These are phyloP conservation scores for Kwoniella dendrophila DNA, from an alignment of 768 basidiomycete species.

Conservation along the genomic window DNA sequence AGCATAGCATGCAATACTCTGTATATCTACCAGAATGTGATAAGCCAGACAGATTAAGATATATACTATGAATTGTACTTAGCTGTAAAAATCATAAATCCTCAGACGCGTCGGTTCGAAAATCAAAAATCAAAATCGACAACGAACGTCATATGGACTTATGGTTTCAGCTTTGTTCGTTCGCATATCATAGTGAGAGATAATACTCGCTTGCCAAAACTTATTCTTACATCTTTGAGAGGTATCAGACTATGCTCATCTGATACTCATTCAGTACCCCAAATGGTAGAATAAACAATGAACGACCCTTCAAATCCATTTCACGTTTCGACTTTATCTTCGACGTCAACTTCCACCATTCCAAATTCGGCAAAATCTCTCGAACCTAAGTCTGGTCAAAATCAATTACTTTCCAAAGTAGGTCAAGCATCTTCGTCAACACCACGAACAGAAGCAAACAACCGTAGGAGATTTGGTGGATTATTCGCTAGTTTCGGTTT, in stretches of 20 bases:
- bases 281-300: neutral
- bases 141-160: neutral
- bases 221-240: too few relatives aligned
- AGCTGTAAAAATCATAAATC: neutral
- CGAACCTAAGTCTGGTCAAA: neutral
- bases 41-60: neutral
- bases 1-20: neutral
- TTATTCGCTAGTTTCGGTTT: conserved; percentile 18
- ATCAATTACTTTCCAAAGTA: conserved; percentile 20
- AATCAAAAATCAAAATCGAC: neutral
- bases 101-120: neutral
- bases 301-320: conserved; percentile 7
- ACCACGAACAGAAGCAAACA: conserved; percentile 32
- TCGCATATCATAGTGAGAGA: too few relatives aligned
- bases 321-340: neutral
- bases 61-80: neutral
- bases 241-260: too few relatives aligned
- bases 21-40: neutral
- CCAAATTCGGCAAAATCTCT: neutral
- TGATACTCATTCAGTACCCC: too few relatives aligned
- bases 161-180: neutral
- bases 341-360: neutral
- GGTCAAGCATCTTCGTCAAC: conserved; percentile 35
- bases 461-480: conserved; percentile 26
- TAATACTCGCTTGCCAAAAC: too few relatives aligned